Evolutionary conservation across 345 rosid genomes (phyloP).

Genomic region (Acer saccharum): DNA sequence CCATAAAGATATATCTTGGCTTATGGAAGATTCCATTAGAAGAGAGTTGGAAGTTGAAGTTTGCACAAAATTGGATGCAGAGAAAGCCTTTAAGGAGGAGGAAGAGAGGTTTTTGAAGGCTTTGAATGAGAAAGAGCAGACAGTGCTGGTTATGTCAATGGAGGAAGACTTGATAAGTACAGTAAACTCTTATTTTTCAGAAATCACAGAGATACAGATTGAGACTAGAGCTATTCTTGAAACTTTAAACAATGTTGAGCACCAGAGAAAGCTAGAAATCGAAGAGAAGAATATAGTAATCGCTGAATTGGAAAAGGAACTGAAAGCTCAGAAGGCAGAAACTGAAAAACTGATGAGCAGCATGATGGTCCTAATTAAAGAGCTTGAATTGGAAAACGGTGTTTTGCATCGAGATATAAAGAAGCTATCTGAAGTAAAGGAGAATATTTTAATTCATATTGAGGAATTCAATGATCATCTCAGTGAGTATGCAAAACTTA

Average conservation of each 20-base stretch:
- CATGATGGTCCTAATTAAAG: not conserved
- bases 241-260: not conserved
- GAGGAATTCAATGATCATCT: conserved; percentile 12
- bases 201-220: conserved; percentile 5
- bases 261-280: not conserved
- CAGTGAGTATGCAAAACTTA: conserved; percentile 12
- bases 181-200: not conserved
- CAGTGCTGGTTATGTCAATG: not conserved
- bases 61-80: not conserved
- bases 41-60: not conserved
- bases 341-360: not conserved
- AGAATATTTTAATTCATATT: not conserved
- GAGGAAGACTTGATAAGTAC: conserved; percentile 10
- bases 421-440: not conserved
- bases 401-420: not conserved
- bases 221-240: not conserved
- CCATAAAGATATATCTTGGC: not conserved
- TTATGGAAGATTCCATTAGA: conserved; percentile 10
- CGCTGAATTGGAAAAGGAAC: not conserved
- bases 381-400: conserved; percentile 4
- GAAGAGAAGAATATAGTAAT: conserved; percentile 3
- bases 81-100: conserved; percentile 12
- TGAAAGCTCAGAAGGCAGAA: not conserved
- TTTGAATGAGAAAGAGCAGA: not conserved
- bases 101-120: not conserved